Evolutionary conservation across 2,329 filamentous ascomycete species (phyloP).

Genomic region (Pochonia chlamydosporia): DNA sequence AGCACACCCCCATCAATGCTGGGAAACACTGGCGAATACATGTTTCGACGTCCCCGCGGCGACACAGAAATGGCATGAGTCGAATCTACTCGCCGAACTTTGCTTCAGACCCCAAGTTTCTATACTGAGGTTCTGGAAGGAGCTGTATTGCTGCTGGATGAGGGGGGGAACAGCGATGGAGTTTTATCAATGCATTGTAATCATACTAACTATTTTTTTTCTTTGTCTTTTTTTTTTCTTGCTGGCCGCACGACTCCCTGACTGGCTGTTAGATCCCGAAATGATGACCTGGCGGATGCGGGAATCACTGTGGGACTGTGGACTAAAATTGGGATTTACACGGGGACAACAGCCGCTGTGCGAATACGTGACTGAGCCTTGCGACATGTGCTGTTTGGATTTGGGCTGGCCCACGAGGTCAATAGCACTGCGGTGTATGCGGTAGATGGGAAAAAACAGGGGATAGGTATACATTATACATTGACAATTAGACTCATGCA

Average conservation of each 20-base stretch:
- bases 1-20: background rate
- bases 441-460: background rate
- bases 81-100: background rate
- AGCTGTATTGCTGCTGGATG: background rate
- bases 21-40: background rate
- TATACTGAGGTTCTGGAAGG: background rate
- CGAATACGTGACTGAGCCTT: background rate
- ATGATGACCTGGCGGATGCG: background rate
- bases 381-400: constrained; percentile 4
- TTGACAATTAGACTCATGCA: background rate
- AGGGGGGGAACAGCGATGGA: background rate
- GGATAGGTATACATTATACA: background rate
- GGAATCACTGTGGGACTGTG: too few relatives aligned
- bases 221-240: background rate
- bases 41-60: too few relatives aligned
- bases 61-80: background rate
- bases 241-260: background rate
- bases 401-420: constrained; percentile 7
- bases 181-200: constrained; percentile 4
- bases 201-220: constrained; percentile 6
- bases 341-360: background rate
- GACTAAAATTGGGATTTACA: background rate
- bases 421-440: background rate
- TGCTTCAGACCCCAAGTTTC: background rate
- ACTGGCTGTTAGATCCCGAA: background rate